Conservation (phyloP, 140 eudicot species). For the Bidens hawaiensis region DNA sequence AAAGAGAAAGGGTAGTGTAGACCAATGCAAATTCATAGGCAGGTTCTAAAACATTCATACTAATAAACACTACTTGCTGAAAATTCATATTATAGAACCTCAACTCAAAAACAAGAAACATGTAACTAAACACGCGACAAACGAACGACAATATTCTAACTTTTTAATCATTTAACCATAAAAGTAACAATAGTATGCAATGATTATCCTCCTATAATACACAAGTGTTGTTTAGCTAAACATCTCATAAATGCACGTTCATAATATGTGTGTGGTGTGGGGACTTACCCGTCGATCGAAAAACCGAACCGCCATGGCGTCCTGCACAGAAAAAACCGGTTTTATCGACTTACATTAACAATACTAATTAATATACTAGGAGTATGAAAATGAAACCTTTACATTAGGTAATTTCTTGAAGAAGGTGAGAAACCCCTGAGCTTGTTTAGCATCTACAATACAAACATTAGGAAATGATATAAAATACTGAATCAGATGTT, state of each 20-base stretch:
- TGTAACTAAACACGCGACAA: too few relatives aligned
- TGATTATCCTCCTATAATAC: too few relatives aligned
- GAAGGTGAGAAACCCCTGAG: constrained; percentile 93
- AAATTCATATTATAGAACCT: too few relatives aligned
- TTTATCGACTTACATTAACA: not conserved
- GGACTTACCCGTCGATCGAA: constrained; percentile 87
- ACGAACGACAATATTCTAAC: not conserved
- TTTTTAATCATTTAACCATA: constrained; percentile 3
- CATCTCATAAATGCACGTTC: not conserved
- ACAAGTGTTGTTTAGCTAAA: too few relatives aligned
- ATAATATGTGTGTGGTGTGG: too few relatives aligned
- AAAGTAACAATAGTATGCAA: not conserved
- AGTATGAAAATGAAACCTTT: constrained; percentile 17
- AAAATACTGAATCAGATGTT: too few relatives aligned
- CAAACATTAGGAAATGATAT: not conserved
- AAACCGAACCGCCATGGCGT: constrained; percentile 70
- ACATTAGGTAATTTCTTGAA: constrained; percentile 76
- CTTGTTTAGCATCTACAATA: constrained; percentile 73
- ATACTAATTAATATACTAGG: not conserved
- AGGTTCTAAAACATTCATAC: too few relatives aligned
- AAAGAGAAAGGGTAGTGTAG: not conserved
- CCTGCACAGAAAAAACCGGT: constrained; percentile 45
- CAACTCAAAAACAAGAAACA: too few relatives aligned
- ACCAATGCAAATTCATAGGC: not conserved
- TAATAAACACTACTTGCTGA: not conserved